Conservation (phyloP, 2,329 filamentous ascomycete genomes). For the Xylaria sp. region DNA sequence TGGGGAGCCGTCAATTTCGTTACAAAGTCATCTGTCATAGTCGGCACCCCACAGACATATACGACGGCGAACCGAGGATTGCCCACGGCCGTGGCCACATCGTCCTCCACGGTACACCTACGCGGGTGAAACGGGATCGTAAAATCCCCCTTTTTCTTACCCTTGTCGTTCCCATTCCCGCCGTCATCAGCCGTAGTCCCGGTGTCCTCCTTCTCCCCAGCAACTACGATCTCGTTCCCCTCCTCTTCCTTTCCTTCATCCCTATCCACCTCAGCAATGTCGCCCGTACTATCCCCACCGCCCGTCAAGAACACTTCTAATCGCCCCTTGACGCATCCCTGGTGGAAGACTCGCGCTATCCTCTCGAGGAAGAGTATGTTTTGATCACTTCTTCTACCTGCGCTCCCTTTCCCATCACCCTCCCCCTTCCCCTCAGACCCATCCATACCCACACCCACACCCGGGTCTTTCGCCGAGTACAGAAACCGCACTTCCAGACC, state of each 20-base stretch:
- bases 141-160: constrained; percentile 20
- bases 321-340: constrained; percentile 46
- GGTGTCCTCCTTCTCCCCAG: background rate
- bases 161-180: too few species aligned
- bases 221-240: background rate
- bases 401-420: background rate
- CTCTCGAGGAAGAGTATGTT: constrained; percentile 58
- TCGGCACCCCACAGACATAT: constrained; percentile 71
- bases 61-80: constrained; percentile 53
- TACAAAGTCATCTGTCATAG: constrained; percentile 72
- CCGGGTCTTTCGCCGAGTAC: constrained; percentile 59
- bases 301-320: constrained; percentile 56
- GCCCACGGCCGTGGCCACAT: constrained; percentile 50
- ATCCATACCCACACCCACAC: too few species aligned
- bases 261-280: background rate
- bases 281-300: background rate
- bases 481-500: constrained; percentile 61
- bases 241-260: background rate
- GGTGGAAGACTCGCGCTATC: constrained; percentile 49
- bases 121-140: constrained; percentile 42
- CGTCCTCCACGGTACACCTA: constrained; percentile 49
- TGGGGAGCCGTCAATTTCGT: constrained; percentile 46
- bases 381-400: constrained; percentile 33
- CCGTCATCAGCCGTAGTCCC: background rate
- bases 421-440: constrained; percentile 3